phyloP scores from a whole-genome alignment of 257 asterid species.

The Solanum ossicruentum region DNA sequence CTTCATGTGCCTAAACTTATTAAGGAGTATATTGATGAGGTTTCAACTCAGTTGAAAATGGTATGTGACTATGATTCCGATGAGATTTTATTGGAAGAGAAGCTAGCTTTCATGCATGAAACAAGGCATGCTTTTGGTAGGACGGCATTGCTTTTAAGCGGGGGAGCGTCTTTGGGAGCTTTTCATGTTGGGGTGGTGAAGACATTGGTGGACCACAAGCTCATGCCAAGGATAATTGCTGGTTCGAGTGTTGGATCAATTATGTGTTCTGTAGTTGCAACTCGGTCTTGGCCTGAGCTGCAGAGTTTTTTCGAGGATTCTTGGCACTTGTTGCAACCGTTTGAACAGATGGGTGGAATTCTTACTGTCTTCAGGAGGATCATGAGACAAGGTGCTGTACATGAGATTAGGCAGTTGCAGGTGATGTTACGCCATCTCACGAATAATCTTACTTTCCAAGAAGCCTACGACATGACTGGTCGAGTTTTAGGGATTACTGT shows the following conservation, averaged over 20 bases:
- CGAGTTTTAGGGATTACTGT: constrained; percentile 83
- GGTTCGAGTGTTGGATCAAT: constrained; percentile 96
- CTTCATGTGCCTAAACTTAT: constrained; percentile 85
- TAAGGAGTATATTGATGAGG: constrained; percentile 88
- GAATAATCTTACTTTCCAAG: constrained; percentile 85
- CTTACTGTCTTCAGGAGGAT: constrained; percentile 70
- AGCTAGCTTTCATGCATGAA: constrained; percentile 92
- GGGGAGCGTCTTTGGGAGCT: constrained; percentile 95
- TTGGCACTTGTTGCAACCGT: constrained; percentile 77
- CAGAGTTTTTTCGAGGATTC: constrained; percentile 91
- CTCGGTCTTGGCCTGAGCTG: constrained; percentile 95
- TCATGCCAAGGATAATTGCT: constrained; percentile 82
- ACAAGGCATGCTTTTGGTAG: constrained; percentile 96
- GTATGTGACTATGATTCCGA: constrained; percentile 82
- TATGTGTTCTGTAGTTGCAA: constrained; percentile 80
- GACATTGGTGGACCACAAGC: constrained; percentile 82
- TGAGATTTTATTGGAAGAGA: constrained; percentile 88
- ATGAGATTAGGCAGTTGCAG: constrained; percentile 85
- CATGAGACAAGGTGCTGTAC: constrained; percentile 79
- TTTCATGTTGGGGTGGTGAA: constrained; percentile 89
- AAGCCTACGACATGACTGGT: constrained; percentile 97
- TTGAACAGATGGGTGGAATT: constrained; percentile 81
- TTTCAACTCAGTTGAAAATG: constrained; percentile 75
- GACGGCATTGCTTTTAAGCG: constrained; percentile 84
- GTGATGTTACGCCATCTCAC: constrained; percentile 71